Conservation (phyloP, 768 basidiomycete genomes). For the Suillus fuscotomentosus region DNA sequence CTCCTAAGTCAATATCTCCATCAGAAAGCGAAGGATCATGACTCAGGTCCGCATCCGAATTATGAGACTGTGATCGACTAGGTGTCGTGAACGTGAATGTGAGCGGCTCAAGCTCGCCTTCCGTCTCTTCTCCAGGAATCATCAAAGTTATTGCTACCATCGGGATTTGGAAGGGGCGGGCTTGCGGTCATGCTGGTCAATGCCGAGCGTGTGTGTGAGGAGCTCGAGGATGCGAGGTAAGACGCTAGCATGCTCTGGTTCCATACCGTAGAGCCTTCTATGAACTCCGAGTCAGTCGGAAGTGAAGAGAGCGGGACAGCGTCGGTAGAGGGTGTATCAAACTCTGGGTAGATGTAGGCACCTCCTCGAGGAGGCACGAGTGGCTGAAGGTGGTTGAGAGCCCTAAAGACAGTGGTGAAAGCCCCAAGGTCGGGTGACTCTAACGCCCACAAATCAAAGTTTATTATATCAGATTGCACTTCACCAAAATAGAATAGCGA, state of each 20-base stretch:
- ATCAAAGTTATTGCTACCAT: not conserved
- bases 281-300: slow-evolving; percentile 36
- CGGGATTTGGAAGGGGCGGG: not conserved
- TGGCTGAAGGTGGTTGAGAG: slow-evolving; percentile 56
- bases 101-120: slow-evolving; percentile 32
- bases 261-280: slow-evolving; percentile 65
- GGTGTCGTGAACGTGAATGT: slow-evolving; percentile 29
- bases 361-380: slow-evolving; percentile 28
- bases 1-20: slow-evolving; percentile 26
- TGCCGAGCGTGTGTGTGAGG: slow-evolving; percentile 9
- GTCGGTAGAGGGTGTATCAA: slow-evolving; percentile 30
- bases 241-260: slow-evolving; percentile 54
- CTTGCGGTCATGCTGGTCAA: slow-evolving; percentile 12
- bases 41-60: slow-evolving; percentile 2
- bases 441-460: slow-evolving; percentile 19
- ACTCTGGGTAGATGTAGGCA: slow-evolving; percentile 16
- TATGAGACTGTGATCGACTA: slow-evolving; percentile 10
- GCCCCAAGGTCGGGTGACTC: slow-evolving; percentile 74
- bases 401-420: slow-evolving; percentile 69
- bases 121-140: slow-evolving; percentile 36
- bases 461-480: not conserved
- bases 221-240: slow-evolving; percentile 44
- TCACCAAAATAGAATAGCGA: not conserved
- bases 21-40: slow-evolving; percentile 12
- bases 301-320: slow-evolving; percentile 22